Conservation (phyloP, 2,329 filamentous ascomycete genomes). For the Penicillium verrucosum region DNA sequence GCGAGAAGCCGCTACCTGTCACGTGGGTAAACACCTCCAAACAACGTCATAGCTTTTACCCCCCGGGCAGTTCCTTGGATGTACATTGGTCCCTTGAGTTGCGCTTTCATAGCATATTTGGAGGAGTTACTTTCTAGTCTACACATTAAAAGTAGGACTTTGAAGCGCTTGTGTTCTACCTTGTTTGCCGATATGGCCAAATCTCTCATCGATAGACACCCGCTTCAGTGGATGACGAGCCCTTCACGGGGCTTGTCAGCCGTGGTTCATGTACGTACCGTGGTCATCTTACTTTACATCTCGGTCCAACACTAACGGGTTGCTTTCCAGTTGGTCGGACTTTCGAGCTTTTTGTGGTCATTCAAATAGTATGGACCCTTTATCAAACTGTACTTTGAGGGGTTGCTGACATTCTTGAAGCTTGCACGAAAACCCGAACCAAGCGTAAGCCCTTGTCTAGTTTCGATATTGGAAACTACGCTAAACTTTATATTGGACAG, state of each 20-base stretch:
- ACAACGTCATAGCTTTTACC: constrained; percentile 10
- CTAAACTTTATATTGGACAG: constrained; percentile 28
- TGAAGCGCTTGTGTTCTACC: not conserved
- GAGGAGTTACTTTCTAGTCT: not conserved
- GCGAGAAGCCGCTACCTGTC: constrained; percentile 1
- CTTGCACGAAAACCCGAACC: constrained; percentile 43
- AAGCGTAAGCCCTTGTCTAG: constrained; percentile 29
- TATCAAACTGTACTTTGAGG: constrained; percentile 3
- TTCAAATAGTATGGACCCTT: constrained; percentile 44
- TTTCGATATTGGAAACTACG: not conserved
- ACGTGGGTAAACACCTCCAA: constrained; percentile 4
- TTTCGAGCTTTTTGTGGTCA: constrained; percentile 44
- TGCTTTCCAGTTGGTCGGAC: constrained; percentile 33
- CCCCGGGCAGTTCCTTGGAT: not conserved
- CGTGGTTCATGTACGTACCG: constrained; percentile 39
- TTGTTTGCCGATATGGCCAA: constrained; percentile 13
- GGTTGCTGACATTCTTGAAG: constrained; percentile 23
- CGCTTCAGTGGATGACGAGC: constrained; percentile 43
- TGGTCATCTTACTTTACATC: not conserved
- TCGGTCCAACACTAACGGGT: not conserved
- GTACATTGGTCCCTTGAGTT: not conserved
- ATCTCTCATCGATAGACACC: constrained; percentile 36
- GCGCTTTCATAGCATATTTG: not conserved
- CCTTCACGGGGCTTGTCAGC: constrained; percentile 44
- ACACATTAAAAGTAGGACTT: not conserved